phyloP scores from a whole-genome alignment of 305 asterid genomes.

The Vinca major region DNA sequence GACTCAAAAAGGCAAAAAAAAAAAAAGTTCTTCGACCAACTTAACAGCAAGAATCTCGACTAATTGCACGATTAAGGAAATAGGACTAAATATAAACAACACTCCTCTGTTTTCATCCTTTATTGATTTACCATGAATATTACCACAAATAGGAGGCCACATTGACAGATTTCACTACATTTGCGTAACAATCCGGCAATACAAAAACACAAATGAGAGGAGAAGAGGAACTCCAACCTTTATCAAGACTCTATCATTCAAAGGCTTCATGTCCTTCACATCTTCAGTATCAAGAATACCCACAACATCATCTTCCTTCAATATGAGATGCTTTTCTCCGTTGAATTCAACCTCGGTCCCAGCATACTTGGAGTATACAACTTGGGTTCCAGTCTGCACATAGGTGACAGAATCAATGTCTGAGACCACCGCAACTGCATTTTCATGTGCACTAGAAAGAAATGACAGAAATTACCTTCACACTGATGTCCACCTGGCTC shows the following conservation, averaged over 20 bases:
- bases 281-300: constrained; percentile 84
- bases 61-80: too few relatives aligned
- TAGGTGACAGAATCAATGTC: neutral
- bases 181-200: too few relatives aligned
- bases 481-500: constrained; percentile 47
- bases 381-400: constrained; percentile 61
- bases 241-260: constrained; percentile 81
- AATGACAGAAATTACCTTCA: constrained; percentile 40
- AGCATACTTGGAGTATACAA: constrained; percentile 84
- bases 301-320: constrained; percentile 89
- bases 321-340: constrained; percentile 60
- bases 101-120: too few relatives aligned
- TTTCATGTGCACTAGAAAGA: neutral
- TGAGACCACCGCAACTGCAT: neutral
- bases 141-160: too few relatives aligned
- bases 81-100: too few relatives aligned
- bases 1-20: neutral
- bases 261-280: constrained; percentile 69
- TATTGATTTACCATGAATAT: too few relatives aligned
- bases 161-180: too few relatives aligned
- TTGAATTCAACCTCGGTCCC: constrained; percentile 92
- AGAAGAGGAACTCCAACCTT: constrained; percentile 36
- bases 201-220: neutral
- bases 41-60: too few relatives aligned
- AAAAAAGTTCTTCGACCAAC: too few relatives aligned